Conservation (phyloP, 352 stramenopile genomes). For the Globisporangium splendens region DNA sequence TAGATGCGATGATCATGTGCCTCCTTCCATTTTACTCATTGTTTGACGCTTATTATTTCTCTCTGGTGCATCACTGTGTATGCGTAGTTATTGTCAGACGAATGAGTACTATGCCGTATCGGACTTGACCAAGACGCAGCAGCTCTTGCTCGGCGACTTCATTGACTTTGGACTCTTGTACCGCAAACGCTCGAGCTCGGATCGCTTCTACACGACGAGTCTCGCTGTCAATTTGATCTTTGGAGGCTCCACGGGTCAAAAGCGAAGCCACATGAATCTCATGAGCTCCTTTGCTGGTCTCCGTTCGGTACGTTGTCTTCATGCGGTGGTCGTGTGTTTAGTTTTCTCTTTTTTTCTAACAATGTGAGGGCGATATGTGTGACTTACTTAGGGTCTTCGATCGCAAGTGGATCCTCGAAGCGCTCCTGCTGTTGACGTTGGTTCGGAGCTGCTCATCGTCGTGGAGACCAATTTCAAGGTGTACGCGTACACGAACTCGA, state of each 20-base stretch:
- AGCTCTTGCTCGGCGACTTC: conserved; percentile 78
- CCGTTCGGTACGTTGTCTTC: conserved; percentile 25
- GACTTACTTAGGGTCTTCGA: conserved; percentile 22
- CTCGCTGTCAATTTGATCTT: conserved; percentile 90
- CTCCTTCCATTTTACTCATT: too few species aligned
- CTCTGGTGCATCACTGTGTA: not conserved
- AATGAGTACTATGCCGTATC: conserved; percentile 80
- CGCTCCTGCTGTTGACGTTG: conserved; percentile 28
- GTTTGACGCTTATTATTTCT: too few species aligned
- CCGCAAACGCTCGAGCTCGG: conserved; percentile 42
- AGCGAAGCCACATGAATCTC: conserved; percentile 42
- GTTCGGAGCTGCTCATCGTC: conserved; percentile 57
- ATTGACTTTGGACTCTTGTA: conserved; percentile 87
- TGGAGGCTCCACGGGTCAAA: conserved; percentile 64
- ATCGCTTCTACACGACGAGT: conserved; percentile 88
- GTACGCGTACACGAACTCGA: conserved; percentile 88
- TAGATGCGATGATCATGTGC: too few species aligned
- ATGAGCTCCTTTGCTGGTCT: conserved; percentile 44
- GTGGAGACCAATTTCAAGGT: conserved; percentile 93
- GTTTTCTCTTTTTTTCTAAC: too few species aligned
- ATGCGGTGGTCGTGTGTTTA: too few species aligned
- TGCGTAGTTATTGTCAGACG: conserved; percentile 70
- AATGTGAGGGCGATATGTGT: too few species aligned
- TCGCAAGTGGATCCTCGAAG: conserved; percentile 39
- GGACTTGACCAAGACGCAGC: conserved; percentile 73